Percentiles rank a stretch among this genome's conserved stretches.
Evolutionary conservation across 768 basidiomycete genomes (phyloP).

Genomic region (Mycena venus): DNA sequence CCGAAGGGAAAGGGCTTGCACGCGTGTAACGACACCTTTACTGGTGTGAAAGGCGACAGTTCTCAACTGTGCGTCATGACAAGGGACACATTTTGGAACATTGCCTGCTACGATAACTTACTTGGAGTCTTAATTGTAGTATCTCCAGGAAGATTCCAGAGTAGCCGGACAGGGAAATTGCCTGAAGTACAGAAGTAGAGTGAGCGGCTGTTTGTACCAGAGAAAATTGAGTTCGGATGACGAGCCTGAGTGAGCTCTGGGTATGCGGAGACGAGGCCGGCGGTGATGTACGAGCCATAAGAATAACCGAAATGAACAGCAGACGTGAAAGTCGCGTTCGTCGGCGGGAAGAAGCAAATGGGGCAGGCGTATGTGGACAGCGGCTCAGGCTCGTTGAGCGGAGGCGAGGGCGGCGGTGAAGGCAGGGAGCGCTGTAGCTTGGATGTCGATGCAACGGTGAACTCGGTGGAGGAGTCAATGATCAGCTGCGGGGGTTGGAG

Average conservation of each 20-base stretch:
- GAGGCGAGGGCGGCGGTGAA: constrained; percentile 24
- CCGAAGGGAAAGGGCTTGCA: too few species aligned
- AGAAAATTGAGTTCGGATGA: too few species aligned
- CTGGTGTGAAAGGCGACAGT: too few species aligned
- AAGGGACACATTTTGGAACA: too few species aligned
- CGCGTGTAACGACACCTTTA: too few species aligned
- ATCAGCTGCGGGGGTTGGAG: neutral
- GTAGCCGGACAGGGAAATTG: constrained; percentile 22
- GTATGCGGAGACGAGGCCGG: constrained; percentile 16
- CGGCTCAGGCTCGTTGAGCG: constrained; percentile 42
- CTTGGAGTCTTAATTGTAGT: too few species aligned
- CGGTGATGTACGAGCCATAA: constrained; percentile 23
- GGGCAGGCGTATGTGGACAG: constrained; percentile 82
- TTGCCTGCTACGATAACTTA: too few species aligned
- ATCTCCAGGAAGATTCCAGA: constrained; percentile 21
- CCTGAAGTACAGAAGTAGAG: too few species aligned
- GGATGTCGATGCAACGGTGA: constrained; percentile 21
- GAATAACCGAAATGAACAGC: constrained; percentile 22
- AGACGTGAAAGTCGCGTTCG: constrained; percentile 69
- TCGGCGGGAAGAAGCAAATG: constrained; percentile 83
- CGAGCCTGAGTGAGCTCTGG: constrained; percentile 20
- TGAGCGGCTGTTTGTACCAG: too few species aligned
- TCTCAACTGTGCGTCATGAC: too few species aligned
- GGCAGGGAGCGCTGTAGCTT: constrained; percentile 4
- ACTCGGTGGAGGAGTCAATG: constrained; percentile 15